Base-by-base conservation (phyloP, 2,329 filamentous ascomycete genomes). In the Nigrospora oryzae region DNA sequence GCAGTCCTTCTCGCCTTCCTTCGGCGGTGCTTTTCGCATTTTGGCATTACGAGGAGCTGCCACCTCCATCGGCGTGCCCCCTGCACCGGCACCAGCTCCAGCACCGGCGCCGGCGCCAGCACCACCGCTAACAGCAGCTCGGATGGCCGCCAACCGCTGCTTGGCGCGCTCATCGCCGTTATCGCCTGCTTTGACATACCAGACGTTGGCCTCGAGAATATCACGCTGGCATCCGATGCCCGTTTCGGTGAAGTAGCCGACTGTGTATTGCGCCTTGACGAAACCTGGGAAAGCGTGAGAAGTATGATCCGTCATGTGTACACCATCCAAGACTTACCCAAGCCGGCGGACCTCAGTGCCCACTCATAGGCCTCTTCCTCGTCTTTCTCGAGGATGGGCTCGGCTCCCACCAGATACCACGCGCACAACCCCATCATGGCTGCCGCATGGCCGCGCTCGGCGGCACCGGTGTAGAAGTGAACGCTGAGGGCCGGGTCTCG, bases 361-460 rank as follows among this genome's bases (percentile, higher is more conserved):
- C 93, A 98, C 63, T 95, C 90, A 58, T 94, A 97, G 11, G 93
- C 93, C 64, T 98, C 93, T 54, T 85, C 84, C 63, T 97, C 91
- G 56, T 98, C 91, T 66, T 93, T 95, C 49, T 95, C 90, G 17
- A 98, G 69, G 13, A 97, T 81, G 0, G 90, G 89, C 53, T 90
- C 86, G 2, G 93, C 93, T 11, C 93, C 93, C 36, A 97, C 86
- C 75, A 97, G 86, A 64, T 97, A 98, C 93, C 93, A 98, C 11
- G 93, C 93, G 65, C 93, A 98, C 10, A 98, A 73, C 5, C 91
- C 91, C 90, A 98, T 95, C 89, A 97, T 97, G 40, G 89, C 91
- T 40, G 82, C 77, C 0, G 89, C 75, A 58, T 96, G 86, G 1
- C 88, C 89, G 38, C 77, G 75, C 58, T 95, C 86, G 3, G 93